A percentile compares a stretch with the other conserved stretches of the same genome.
Conservation (phyloP, 257 asterid genomes). For the Rauvolfia tetraphylla region DNA sequence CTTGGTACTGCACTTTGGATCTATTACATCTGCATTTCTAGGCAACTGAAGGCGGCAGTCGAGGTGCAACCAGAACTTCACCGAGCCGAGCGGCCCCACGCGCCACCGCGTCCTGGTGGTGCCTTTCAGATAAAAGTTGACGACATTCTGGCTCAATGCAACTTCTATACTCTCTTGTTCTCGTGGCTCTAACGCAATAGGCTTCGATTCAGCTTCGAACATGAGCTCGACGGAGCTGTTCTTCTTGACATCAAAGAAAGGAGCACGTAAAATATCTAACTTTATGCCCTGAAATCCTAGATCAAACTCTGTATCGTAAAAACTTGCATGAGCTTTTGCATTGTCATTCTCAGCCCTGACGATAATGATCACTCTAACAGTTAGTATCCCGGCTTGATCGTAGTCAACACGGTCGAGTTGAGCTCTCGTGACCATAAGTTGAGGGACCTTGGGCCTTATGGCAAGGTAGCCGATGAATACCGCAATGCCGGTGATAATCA, state of each 20-base stretch:
- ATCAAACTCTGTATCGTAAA: constrained; percentile 34
- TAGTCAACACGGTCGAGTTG: constrained; percentile 55
- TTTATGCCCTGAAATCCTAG: constrained; percentile 47
- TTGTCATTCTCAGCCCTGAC: constrained; percentile 60
- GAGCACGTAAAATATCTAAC: constrained; percentile 39
- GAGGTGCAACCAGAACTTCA: constrained; percentile 62
- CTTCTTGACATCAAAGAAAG: constrained; percentile 37
- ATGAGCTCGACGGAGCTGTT: constrained; percentile 42
- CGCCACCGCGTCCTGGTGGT: constrained; percentile 66
- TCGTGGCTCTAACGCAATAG: constrained; percentile 54
- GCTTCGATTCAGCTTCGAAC: constrained; percentile 42
- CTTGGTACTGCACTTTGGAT: constrained; percentile 61
- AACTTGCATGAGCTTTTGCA: constrained; percentile 45
- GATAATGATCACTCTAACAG: constrained; percentile 42
- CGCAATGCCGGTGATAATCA: constrained; percentile 56
- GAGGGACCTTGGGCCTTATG: constrained; percentile 63
- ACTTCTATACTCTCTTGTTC: constrained; percentile 38
- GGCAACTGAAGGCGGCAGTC: constrained; percentile 56
- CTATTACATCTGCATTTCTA: constrained; percentile 27
- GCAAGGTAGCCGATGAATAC: constrained; percentile 62
- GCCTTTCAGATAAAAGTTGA: constrained; percentile 52
- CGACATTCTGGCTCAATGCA: constrained; percentile 28
- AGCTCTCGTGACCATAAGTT: constrained; percentile 41
- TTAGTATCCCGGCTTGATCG: constrained; percentile 48
- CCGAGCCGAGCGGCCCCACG: constrained; percentile 59